Base-by-base conservation (phyloP, 257 asterid species). In the Sherardia arvensis region DNA sequence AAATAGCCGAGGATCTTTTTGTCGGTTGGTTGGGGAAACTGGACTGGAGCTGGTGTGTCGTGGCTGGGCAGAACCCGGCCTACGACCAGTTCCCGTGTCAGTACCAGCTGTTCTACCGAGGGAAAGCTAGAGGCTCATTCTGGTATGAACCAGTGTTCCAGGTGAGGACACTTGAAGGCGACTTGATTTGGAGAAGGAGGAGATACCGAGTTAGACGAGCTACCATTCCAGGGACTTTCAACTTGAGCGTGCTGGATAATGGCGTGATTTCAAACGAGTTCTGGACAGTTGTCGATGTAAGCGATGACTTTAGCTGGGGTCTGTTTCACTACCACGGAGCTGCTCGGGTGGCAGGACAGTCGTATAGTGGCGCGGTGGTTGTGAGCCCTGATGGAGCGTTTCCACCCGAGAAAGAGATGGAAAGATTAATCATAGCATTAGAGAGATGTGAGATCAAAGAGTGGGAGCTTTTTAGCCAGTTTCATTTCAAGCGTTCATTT, bases 31-130 rank as follows among this genome's bases (percentile, higher is more conserved):
- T 87, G 64, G 95, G 97, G 67, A 73, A 59, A 33, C 73, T 82
- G 71, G 87, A 83, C 1, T 92, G 97, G 97, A 88, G 98, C 72
- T 92, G 98, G 98, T 83, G 95, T 1, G 97, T 92, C n/a, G 92
- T 86, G 34, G 92, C 95, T 0, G 98, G 98, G 53, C 97, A 92
- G 68, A 92, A 92, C 81, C 96, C 95, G 0, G 97, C 98, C 22
- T 92, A 92, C 56, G 98, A 92, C 74, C 97, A 88, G 72, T 92
- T 88, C 49, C 97, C 98, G 17, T 92, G 98, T 78, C 98, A 86
- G 74, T 88, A 80, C 79, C 98, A 92, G 78, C 69, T 92, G 43
- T 92, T 86, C 77, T 91, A 88, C 47, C 64, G 98, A 74, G 97
- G 95, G 29, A 79, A 71, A 70, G 95, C 97, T 3, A 89, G 73